Percentiles rank a stretch among this genome's conserved stretches.
phyloP scores from a whole-genome alignment of 2,329 filamentous ascomycete genomes.

The Alternaria sp. region DNA sequence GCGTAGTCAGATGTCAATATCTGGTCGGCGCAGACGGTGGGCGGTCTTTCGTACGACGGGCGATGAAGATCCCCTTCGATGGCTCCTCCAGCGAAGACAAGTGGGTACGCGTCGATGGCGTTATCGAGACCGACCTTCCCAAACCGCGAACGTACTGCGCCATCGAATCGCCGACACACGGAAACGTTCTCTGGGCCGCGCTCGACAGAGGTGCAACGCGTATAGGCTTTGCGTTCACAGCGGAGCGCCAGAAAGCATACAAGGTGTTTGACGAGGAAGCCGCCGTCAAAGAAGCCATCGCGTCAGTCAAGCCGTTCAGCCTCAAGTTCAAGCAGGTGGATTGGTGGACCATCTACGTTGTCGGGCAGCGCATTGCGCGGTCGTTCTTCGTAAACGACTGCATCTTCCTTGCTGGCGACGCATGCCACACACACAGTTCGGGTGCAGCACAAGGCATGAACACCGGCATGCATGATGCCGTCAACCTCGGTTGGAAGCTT shows the following conservation, averaged over 20 bases:
- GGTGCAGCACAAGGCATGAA: neutral
- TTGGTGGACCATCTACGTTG: slow-evolving; percentile 55
- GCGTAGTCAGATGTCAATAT: slow-evolving; percentile 52
- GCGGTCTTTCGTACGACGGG: slow-evolving; percentile 56
- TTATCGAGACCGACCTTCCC: slow-evolving; percentile 58
- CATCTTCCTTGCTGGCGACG: slow-evolving; percentile 64
- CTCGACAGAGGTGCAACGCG: slow-evolving; percentile 61
- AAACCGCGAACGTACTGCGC: slow-evolving; percentile 56
- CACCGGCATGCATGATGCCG: neutral
- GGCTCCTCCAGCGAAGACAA: slow-evolving; percentile 58
- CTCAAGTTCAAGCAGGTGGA: slow-evolving; percentile 50
- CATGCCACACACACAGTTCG: slow-evolving; percentile 1
- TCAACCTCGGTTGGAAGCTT: neutral
- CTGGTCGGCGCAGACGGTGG: slow-evolving; percentile 62
- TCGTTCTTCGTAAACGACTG: slow-evolving; percentile 49
- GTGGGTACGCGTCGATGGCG: slow-evolving; percentile 62
- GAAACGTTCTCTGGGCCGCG: slow-evolving; percentile 63
- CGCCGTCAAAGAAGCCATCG: slow-evolving; percentile 49
- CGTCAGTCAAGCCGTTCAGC: slow-evolving; percentile 50
- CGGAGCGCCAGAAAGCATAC: slow-evolving; percentile 49
- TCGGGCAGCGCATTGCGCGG: slow-evolving; percentile 52
- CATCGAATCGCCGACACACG: slow-evolving; percentile 60
- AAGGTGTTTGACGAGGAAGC: slow-evolving; percentile 45
- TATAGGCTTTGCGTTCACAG: slow-evolving; percentile 61
- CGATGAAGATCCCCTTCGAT: slow-evolving; percentile 58